Conservation (phyloP, 495 filamentous ascomycete genomes). For the Paragyromitra xinjiangensis region DNA sequence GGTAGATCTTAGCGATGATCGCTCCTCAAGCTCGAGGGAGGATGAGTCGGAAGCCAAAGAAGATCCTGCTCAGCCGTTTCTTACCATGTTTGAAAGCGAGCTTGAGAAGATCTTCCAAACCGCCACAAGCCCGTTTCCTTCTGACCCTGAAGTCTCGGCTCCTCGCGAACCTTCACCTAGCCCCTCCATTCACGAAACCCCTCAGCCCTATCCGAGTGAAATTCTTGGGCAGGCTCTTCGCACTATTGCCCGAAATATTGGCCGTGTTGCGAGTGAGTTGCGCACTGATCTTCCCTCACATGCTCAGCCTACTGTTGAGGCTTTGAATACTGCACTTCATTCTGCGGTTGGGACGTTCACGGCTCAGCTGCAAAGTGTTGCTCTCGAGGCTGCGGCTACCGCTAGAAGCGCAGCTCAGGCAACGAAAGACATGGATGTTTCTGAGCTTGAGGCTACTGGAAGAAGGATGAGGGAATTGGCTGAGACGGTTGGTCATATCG, state of each 20-base stretch:
- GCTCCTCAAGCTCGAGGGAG: constrained; percentile 3
- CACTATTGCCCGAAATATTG: constrained; percentile 44
- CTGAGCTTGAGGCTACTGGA: constrained; percentile 61
- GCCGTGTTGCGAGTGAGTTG: constrained; percentile 43
- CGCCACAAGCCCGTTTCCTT: constrained; percentile 18
- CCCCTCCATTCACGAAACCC: constrained; percentile 17
- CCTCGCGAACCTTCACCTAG: constrained; percentile 39
- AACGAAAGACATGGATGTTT: constrained; percentile 60
- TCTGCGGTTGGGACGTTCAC: constrained; percentile 61
- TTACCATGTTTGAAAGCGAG: constrained; percentile 66
- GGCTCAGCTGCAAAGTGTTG: constrained; percentile 60
- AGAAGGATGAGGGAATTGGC: constrained; percentile 62
- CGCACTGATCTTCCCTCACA: constrained; percentile 53
- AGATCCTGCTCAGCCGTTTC: constrained; percentile 56
- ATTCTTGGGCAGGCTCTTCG: constrained; percentile 49
- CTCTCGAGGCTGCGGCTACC: constrained; percentile 61
- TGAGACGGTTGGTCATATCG: constrained; percentile 62
- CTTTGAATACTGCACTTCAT: constrained; percentile 60
- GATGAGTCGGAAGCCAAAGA: constrained; percentile 1
- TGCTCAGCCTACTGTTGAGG: constrained; percentile 58
- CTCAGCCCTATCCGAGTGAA: constrained; percentile 48
- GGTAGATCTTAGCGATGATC: constrained; percentile 46
- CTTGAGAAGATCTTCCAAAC: constrained; percentile 62
- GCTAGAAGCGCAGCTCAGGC: constrained; percentile 59
- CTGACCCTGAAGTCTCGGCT: constrained; percentile 9